These are phyloP conservation scores for Hericium alpestre DNA, from an alignment of 768 basidiomycete genomes.

Conservation along the genomic window DNA sequence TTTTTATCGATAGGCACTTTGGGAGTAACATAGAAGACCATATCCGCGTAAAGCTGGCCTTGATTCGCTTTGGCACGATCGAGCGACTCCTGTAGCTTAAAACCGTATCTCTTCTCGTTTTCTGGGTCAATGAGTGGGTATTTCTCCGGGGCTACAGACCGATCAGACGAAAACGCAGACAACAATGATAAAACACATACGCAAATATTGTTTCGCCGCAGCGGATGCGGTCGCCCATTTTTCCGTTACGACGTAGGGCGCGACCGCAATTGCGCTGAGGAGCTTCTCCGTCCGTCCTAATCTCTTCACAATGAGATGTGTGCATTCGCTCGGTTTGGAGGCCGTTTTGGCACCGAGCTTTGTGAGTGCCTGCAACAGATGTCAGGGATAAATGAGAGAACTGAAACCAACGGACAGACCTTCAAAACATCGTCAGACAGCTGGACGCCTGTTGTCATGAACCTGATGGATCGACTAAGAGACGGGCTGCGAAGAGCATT, in stretches of 20 bases:
- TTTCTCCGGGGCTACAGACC: constrained; percentile 44
- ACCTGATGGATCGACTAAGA: constrained; percentile 24
- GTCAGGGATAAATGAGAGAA: neutral
- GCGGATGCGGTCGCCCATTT: constrained; percentile 61
- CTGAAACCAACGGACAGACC: constrained; percentile 26
- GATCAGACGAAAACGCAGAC: neutral
- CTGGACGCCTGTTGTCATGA: constrained; percentile 62
- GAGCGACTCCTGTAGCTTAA: constrained; percentile 54
- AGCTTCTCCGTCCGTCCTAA: constrained; percentile 85
- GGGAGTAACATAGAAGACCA: constrained; percentile 67
- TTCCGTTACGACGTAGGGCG: constrained; percentile 50
- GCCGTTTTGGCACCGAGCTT: constrained; percentile 61
- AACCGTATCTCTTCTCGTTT: constrained; percentile 56
- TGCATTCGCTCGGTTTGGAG: constrained; percentile 55
- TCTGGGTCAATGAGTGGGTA: constrained; percentile 50
- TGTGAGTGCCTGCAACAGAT: constrained; percentile 36
- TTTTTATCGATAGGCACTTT: constrained; percentile 49
- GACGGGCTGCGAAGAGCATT: neutral
- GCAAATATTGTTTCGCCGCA: constrained; percentile 44
- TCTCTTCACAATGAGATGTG: constrained; percentile 61
- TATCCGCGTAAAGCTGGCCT: constrained; percentile 50
- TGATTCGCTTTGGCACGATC: constrained; percentile 40
- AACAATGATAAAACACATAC: constrained; percentile 31
- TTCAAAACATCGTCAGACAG: constrained; percentile 49
- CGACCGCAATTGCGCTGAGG: constrained; percentile 58